Base-by-base conservation (phyloP, 306 rosid genomes). In the Cicer arietinum region DNA sequence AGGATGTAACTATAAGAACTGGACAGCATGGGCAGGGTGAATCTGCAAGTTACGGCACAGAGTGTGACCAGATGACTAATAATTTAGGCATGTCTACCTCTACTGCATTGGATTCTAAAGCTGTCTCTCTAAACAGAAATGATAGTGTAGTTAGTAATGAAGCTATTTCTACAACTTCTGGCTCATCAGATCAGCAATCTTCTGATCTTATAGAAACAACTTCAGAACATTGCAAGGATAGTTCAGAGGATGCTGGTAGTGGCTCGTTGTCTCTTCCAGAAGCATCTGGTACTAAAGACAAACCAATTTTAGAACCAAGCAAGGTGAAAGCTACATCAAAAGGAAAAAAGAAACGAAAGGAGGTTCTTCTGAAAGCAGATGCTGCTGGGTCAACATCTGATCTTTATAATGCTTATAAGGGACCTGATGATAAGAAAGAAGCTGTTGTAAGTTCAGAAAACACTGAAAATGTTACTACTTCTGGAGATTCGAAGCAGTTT, bases 341-440 rank as follows among this genome's bases (percentile, higher is more conserved):
- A 48, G 83, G 25, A 18, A 94, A 70, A 80, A 89, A 88, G 87
- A 94, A 89, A 85, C 64, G 1, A 9, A 90, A 35, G 77, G 95
- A 89, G 47, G 4, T 63, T 73, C 93, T 89, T 84, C 82, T 43
- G 57, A 88, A 85, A 88, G 99, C 99, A 54, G 99, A 94, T 86
- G 99, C 99, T 89, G 89, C 95, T 6, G 97, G 99, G 42, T 58
- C 82, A 17, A 86, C 88, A 14, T 82, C 95, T 81, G 97, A 94
- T 85, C 96, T 94, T 65, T 94, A 94, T 80, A 89, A 80, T 74
- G 99, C 99, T 2, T 94, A 92, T 18, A 94, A 90, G 90, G 82
- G 89, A 71, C 93, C 97, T 2, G 96, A 85, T 74, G 99, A 89
- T 74, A 90, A 82, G 85, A 90, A 90, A 80, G 96, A 88, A 53